A percentile compares a stretch with the other conserved stretches of the same genome.
These are phyloP conservation scores for Theobroma grandiflorum DNA, from an alignment of 441 rosid genomes.

Conservation along the genomic window DNA sequence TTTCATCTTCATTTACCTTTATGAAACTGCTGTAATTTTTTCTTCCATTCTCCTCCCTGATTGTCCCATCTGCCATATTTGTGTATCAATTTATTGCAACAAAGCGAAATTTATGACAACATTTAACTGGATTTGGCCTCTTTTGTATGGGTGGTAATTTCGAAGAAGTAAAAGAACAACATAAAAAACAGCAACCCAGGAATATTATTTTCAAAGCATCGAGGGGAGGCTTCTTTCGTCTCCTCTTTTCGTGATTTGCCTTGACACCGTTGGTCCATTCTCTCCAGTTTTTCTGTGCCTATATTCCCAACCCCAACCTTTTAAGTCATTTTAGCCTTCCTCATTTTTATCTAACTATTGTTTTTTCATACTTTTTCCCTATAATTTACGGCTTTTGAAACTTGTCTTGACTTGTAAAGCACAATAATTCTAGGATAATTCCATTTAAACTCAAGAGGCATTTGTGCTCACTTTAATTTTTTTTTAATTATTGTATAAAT, in stretches of 20 bases:
- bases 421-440: too few relatives aligned
- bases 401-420: too few relatives aligned
- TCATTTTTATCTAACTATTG: background rate
- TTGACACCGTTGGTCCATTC: background rate
- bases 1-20: too few relatives aligned
- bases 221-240: slow-evolving; percentile 31
- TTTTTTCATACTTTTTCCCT: background rate
- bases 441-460: too few relatives aligned
- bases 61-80: background rate
- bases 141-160: slow-evolving; percentile 32
- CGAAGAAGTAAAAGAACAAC: slow-evolving; percentile 32
- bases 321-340: background rate
- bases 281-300: background rate
- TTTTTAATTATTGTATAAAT: too few relatives aligned
- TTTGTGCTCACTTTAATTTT: too few relatives aligned
- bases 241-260: slow-evolving; percentile 31
- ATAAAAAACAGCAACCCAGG: slow-evolving; percentile 26
- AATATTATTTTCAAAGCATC: background rate
- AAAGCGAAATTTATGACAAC: background rate
- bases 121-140: slow-evolving; percentile 11
- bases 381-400: background rate
- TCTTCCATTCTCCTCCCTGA: too few relatives aligned
- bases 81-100: slow-evolving; percentile 8
- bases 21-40: too few relatives aligned
- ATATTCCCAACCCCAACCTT: background rate